A percentile compares a stretch with the other conserved stretches of the same genome.
phyloP scores from a whole-genome alignment of 1,139 yeast species.

The Zygosaccharomyces sapae region DNA sequence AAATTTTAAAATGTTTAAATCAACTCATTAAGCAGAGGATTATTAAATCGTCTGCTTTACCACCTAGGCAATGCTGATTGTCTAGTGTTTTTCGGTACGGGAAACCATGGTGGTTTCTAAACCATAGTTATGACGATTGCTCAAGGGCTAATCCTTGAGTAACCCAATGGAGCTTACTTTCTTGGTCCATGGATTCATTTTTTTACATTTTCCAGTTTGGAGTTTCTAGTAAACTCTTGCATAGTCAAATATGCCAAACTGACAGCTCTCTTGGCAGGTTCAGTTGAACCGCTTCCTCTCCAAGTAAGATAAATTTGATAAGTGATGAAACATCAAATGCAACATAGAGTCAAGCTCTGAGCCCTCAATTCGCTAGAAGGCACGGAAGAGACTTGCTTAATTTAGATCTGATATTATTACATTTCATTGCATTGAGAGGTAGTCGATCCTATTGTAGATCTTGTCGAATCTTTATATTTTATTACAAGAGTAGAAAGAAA shows the following conservation, averaged over 20 bases:
- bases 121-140: constrained; percentile 82
- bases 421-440: background rate
- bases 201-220: constrained; percentile 34
- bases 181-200: constrained; percentile 59
- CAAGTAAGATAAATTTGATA: background rate
- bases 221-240: constrained; percentile 38
- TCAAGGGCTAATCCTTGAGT: constrained; percentile 34
- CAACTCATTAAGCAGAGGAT: constrained; percentile 32
- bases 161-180: constrained; percentile 93
- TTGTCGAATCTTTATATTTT: constrained; percentile 1
- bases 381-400: constrained; percentile 49
- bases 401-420: constrained; percentile 18
- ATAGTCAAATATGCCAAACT: constrained; percentile 73
- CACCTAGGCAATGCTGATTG: constrained; percentile 15
- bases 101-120: constrained; percentile 47
- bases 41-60: constrained; percentile 12
- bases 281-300: constrained; percentile 12
- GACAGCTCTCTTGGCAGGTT: constrained; percentile 15
- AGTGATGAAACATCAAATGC: constrained; percentile 74
- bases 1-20: constrained; percentile 37
- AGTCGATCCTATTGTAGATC: background rate
- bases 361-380: constrained; percentile 36
- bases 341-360: constrained; percentile 96
- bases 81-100: constrained; percentile 53
- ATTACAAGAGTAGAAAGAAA: background rate